Percentiles rank a stretch among this genome's conserved stretches.
These are phyloP conservation scores for Colletotrichum ledebouriae DNA, from an alignment of 2,329 filamentous ascomycete species.

Conservation along the genomic window DNA sequence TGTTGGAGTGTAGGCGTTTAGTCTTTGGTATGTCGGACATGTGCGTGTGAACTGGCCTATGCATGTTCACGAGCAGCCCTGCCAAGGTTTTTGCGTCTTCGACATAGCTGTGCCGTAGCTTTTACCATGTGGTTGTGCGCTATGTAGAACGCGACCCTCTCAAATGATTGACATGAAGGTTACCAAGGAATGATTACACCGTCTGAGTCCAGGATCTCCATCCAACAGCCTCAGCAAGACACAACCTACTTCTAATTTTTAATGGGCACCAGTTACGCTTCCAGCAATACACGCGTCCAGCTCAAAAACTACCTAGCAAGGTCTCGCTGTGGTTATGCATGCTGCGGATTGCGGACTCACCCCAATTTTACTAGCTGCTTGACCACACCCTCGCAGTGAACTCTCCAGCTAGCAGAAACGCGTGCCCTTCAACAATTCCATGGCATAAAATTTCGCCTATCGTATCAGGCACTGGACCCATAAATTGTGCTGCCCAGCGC, in stretches of 20 bases:
- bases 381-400: background rate
- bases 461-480: background rate
- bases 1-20: background rate
- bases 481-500: background rate
- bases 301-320: background rate
- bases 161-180: background rate
- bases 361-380: background rate
- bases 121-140: constrained; percentile 4
- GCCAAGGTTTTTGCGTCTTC: constrained; percentile 5
- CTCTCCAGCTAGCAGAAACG: background rate
- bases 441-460: background rate
- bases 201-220: too few relatives aligned
- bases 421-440: background rate
- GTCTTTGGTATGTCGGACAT: background rate
- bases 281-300: background rate
- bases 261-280: too few relatives aligned
- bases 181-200: too few relatives aligned
- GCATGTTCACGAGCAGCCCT: background rate
- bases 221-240: constrained; percentile 2
- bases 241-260: background rate
- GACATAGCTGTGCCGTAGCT: background rate
- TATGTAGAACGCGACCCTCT: background rate
- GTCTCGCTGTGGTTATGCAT: background rate
- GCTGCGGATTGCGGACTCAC: too few relatives aligned
- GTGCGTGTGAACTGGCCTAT: constrained; percentile 3